Conservation (phyloP, 805 yeast genomes). For the Maudiozyma bulderi region DNA sequence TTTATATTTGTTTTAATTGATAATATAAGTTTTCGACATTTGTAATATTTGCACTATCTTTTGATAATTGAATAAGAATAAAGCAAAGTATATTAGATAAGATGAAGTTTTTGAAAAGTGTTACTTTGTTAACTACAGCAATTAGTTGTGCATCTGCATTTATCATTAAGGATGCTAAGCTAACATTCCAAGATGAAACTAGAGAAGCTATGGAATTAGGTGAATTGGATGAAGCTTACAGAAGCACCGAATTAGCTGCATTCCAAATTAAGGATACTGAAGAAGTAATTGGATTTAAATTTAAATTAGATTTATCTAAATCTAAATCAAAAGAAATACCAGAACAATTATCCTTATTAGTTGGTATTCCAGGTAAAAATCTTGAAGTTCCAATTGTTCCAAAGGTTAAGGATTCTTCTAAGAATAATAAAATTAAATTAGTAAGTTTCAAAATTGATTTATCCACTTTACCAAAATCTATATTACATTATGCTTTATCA, state of each 20-base stretch:
- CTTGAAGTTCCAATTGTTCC: slow-evolving; percentile 18
- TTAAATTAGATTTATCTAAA: slow-evolving; percentile 8
- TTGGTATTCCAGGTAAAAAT: slow-evolving; percentile 19
- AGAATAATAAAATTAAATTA: slow-evolving; percentile 8
- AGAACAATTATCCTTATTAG: slow-evolving; percentile 17
- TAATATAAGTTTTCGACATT: no score
- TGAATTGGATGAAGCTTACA: slow-evolving; percentile 4
- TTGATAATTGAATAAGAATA: no score
- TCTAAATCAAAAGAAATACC: slow-evolving; percentile 6
- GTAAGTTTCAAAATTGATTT: slow-evolving; percentile 7
- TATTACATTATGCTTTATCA: slow-evolving; percentile 15
- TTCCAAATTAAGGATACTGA: slow-evolving; percentile 8
- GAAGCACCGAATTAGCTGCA: slow-evolving; percentile 5
- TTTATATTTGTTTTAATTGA: background rate
- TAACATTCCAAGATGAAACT: background rate
- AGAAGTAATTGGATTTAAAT: slow-evolving; percentile 14
- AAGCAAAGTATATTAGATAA: background rate
- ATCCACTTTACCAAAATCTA: slow-evolving; percentile 13
- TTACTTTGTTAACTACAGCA: slow-evolving; percentile 1
- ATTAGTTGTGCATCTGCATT: slow-evolving; percentile 4
- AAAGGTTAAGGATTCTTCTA: slow-evolving; percentile 7
- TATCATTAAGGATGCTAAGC: slow-evolving; percentile 4
- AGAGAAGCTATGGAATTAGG: slow-evolving; percentile 2
- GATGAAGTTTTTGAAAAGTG: slow-evolving; percentile 1
- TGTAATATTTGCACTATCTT: no score